phyloP scores from a whole-genome alignment of 176 grass and related monocot genomes.

The Oropetium thomaeum region DNA sequence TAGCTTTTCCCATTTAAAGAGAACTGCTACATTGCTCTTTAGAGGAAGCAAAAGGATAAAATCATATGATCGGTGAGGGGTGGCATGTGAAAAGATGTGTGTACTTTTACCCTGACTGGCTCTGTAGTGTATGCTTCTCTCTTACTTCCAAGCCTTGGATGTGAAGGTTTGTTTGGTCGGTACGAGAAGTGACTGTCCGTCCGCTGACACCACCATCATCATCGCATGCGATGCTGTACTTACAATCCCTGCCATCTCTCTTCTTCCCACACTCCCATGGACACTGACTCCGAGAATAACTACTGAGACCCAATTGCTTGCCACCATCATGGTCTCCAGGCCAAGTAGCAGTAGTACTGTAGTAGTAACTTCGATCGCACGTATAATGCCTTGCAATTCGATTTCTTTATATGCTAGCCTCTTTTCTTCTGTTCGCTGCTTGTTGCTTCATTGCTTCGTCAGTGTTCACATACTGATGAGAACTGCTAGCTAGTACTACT shows the following conservation, averaged over 20 bases:
- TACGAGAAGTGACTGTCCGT: conserved; percentile 37
- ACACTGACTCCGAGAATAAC: conserved; percentile 35
- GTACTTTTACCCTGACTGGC: conserved; percentile 19
- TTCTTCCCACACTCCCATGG: conserved; percentile 33
- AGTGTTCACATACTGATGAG: conserved; percentile 2
- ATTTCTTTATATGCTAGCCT: not conserved
- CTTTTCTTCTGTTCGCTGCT: not conserved
- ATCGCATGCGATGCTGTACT: conserved; percentile 25
- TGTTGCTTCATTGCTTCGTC: not conserved
- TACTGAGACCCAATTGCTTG: conserved; percentile 22
- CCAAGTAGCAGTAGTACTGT: conserved; percentile 14
- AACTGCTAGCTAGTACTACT: not conserved
- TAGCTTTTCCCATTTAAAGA: not conserved
- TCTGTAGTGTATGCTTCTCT: conserved; percentile 23
- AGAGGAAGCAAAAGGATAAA: conserved; percentile 14
- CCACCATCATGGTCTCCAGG: conserved; percentile 22
- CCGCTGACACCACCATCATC: conserved; percentile 28
- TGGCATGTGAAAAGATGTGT: conserved; percentile 28
- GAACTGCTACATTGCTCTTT: not conserved
- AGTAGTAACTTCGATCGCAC: conserved; percentile 6
- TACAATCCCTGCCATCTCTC: conserved; percentile 25
- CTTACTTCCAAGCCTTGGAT: conserved; percentile 37
- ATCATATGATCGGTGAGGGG: not conserved
- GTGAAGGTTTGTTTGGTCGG: conserved; percentile 44
- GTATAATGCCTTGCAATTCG: not conserved